A percentile compares a stretch with the other conserved stretches of the same genome.
Conservation (phyloP, 1,284 basidiomycete genomes). For the Heterobasidion occidentale region DNA sequence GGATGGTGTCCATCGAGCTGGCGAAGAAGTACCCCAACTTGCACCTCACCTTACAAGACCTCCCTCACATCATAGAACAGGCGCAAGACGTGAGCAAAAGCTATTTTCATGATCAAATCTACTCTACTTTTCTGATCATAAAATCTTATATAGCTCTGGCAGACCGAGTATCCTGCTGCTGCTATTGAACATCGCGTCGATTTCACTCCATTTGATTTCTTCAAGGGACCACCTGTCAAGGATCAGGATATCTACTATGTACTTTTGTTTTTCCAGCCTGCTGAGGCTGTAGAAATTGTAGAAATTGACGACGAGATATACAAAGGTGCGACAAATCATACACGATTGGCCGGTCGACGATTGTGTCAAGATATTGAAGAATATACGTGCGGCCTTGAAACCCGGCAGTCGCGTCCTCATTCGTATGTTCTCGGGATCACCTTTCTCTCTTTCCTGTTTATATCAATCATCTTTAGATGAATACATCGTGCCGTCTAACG, state of each 20-base stretch:
- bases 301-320: background rate
- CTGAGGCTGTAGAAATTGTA: background rate
- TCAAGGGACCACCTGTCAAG: conserved; percentile 29
- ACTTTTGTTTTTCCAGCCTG: conserved; percentile 9
- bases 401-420: conserved; percentile 13
- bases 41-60: conserved; percentile 37
- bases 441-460: background rate
- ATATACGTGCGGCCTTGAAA: conserved; percentile 16
- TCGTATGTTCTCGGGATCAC: conserved; percentile 9
- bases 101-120: background rate
- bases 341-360: conserved; percentile 21
- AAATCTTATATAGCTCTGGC: conserved; percentile 23
- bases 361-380: conserved; percentile 17
- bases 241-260: conserved; percentile 40
- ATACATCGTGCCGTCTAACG: conserved; percentile 11
- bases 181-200: conserved; percentile 25
- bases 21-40: conserved; percentile 31
- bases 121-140: background rate
- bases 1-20: conserved; percentile 33
- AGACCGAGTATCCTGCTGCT: conserved; percentile 22
- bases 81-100: conserved; percentile 17
- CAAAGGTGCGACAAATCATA: conserved; percentile 7
- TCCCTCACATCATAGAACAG: conserved; percentile 26
- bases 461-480: conserved; percentile 11
- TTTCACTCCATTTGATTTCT: conserved; percentile 36